Evolutionary conservation across 1,284 basidiomycete species (phyloP).

Genomic region (Retiboletus flavoniger): DNA sequence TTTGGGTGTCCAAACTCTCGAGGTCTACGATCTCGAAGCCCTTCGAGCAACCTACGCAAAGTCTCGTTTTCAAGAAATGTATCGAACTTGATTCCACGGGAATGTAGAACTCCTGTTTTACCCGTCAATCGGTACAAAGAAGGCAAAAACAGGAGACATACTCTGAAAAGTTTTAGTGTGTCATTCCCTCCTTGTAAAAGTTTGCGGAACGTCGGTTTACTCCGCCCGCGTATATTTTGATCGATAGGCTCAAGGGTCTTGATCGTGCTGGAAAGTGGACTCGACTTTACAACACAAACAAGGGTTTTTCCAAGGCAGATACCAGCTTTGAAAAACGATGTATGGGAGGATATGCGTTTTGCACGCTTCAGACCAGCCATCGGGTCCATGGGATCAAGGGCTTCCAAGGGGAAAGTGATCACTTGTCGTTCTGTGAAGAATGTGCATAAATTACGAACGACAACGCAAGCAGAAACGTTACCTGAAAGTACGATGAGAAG

Average conservation of each 20-base stretch:
- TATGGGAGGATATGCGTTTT: conserved; percentile 94
- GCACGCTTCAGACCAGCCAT: conserved; percentile 89
- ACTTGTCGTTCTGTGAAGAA: conserved; percentile 79
- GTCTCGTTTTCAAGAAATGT: conserved; percentile 96
- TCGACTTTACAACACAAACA: conserved; percentile 97
- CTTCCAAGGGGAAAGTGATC: conserved; percentile 94
- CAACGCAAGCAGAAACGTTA: conserved; percentile 34
- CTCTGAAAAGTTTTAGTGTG: conserved; percentile 91
- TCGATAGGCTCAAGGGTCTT: conserved; percentile 98
- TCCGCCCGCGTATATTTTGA: conserved; percentile 77
- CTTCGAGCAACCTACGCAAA: conserved; percentile 96
- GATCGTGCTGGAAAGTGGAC: conserved; percentile 93
- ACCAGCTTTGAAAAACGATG: conserved; percentile 97
- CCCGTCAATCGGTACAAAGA: conserved; percentile 6
- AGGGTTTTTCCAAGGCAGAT: conserved; percentile 92
- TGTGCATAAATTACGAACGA: conserved; percentile 3
- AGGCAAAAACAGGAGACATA: conserved; percentile 36
- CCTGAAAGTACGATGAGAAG: conserved; percentile 95
- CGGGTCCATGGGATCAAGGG: conserved; percentile 88
- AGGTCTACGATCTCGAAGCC: conserved; percentile 99
- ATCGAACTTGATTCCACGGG: conserved; percentile 96
- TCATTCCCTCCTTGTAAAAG: conserved; percentile 94
- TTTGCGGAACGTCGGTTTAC: conserved; percentile 93
- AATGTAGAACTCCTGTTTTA: conserved; percentile 90
- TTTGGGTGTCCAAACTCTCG: conserved; percentile 96